These are phyloP conservation scores for Mortierella hygrophila DNA, from an alignment of 192 early-diverging fungal species.

Conservation along the genomic window DNA sequence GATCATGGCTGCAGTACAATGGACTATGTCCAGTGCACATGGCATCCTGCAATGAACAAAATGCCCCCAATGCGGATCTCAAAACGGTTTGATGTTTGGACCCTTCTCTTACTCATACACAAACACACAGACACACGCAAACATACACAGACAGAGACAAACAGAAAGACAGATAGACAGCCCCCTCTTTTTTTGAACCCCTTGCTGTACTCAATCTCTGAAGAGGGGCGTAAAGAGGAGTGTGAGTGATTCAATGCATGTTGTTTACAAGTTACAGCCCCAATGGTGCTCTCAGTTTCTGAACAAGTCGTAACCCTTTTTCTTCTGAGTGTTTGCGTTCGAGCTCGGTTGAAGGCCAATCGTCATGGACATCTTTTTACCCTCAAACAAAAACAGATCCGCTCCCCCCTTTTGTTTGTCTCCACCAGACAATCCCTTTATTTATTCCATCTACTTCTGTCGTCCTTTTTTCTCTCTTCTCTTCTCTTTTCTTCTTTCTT, in stretches of 20 bases:
- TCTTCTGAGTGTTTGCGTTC: too few relatives aligned
- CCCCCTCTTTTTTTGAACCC: background rate
- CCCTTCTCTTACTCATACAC: constrained; percentile 4
- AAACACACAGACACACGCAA: background rate
- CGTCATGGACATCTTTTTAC: background rate
- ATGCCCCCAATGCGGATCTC: background rate
- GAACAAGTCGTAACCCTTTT: too few relatives aligned
- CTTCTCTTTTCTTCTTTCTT: background rate
- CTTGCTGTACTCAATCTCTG: background rate
- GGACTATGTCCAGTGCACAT: background rate
- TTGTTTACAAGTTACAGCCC: too few relatives aligned
- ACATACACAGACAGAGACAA: background rate
- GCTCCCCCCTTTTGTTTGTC: background rate
- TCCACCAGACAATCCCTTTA: background rate
- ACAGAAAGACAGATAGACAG: background rate
- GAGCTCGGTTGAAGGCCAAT: too few relatives aligned
- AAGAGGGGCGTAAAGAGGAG: too few relatives aligned
- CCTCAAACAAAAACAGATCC: background rate
- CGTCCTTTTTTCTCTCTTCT: background rate
- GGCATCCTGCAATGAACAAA: background rate
- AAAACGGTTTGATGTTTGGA: constrained; percentile 24
- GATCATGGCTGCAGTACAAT: background rate
- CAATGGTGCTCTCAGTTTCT: too few relatives aligned
- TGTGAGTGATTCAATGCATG: too few relatives aligned
- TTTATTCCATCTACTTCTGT: background rate